Evolutionary conservation across 345 rosid species (phyloP), one percentile per base, ranked within the genome.

Genomic region (Iberis pinnata): DNA sequence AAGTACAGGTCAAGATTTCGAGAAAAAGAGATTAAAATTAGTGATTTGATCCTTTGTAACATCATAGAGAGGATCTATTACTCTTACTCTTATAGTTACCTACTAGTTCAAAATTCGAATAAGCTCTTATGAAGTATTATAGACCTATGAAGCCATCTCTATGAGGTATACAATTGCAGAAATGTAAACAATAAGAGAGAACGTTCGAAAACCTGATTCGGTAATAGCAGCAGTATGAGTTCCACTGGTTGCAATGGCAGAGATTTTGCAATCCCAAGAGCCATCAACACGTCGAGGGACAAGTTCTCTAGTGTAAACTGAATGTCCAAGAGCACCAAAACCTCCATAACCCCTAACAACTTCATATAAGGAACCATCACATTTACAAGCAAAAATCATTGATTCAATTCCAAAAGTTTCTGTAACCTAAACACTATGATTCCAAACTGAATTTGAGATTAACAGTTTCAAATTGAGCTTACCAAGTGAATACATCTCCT

Each of bases 331-430:
- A 4, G 98, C 96, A 63, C 96, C 96, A 73, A 92, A 88, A 29
- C 98, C 96, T 16, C 95, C 98, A 74, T 88, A 84, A 16, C 96
- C 96, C 95, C 95, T 86, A 78, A 50, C 70, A 67, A 64, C 88
- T 88, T 78, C 76, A 76, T 69, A 43, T 47, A 50, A 65, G 64
- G 50, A 52, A 57, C 44, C 58, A 68, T 61, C 72, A 61, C 52
- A 61, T 39, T 53, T 61, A 60, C 50, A 20, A 59, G 0, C 25
- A 17, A n/a, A n/a, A 1, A 19, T 18, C 18, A 20, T 20, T 6
- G 10, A 9, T 29, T 43, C 18, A 22, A 10, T 6, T 16, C 13
- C 44, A 36, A 52, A n/a, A 37, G 1, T 25, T 38, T 39, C 14
- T 12, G 6, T 9, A 25, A 16, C 22, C 51, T 32, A 17, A n/a